Evolutionary conservation across 768 basidiomycete species (phyloP), one percentile per base, ranked within the genome.

Genomic region (Russula dissimulans): DNA sequence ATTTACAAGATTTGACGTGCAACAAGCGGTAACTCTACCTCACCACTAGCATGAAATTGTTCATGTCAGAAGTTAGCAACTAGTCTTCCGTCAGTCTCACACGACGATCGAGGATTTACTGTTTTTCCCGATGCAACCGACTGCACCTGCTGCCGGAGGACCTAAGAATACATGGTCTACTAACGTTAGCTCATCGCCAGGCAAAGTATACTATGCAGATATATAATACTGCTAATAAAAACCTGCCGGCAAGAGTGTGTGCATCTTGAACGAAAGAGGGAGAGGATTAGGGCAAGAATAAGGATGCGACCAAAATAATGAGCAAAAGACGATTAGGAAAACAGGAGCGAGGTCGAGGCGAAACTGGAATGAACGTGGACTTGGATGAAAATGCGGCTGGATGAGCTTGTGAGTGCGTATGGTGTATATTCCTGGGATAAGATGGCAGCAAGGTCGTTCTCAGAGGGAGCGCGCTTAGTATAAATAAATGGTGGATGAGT

Each of bases 101-200:
- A 52, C 3, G 29, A 45, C 45, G 38, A 38, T 57, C 11, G 26
- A 54, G 54, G 32, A 42, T 62, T 51, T 52, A 52, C 44, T 54
- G 36, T 32, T 54, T 54, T 58, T 51, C 39, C 34, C 49, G 39
- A 47, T 56, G 61, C 46, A 50, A 59, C 49, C 54, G 57, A 53
- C 50, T 46, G 51, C 64, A 53, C 26, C 31, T 26, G 46, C 56
- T 54, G 59, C 45, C 43, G 58, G 51, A 17, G 49, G 53, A 57
- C 56, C 47, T 70, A 70, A 64, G 66, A 71, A 65, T 70, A 69
- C 69, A 71, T 67, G 48, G 62, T 69, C 69, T 71, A 71, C 60
- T 60, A 62, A 65, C 60, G 62, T 59, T 64, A 62, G 65, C 64
- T 65, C 58, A 32, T 50, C 51, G 56, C 58, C 49, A 18, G 46